phyloP scores from a whole-genome alignment of 495 filamentous ascomycete genomes.

The Baudoinia panamericana region DNA sequence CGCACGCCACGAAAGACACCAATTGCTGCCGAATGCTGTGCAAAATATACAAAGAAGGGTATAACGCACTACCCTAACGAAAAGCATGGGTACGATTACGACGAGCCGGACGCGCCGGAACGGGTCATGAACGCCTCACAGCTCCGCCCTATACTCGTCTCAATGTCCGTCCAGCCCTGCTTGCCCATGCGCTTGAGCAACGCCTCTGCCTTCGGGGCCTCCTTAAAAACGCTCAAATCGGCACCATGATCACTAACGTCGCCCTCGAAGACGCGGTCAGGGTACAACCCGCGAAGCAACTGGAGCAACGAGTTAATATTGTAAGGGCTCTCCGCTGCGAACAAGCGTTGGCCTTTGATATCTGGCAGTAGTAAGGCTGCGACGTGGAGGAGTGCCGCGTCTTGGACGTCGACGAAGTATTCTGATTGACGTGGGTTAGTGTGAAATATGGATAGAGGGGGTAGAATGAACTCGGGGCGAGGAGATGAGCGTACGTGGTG shows the following conservation, averaged over 20 bases:
- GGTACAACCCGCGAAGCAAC: constrained; percentile 25
- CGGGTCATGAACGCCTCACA: constrained; percentile 13
- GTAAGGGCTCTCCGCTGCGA: constrained; percentile 31
- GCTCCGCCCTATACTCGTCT: constrained; percentile 13
- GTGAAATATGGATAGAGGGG: too few relatives aligned
- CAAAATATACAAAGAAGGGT: too few relatives aligned
- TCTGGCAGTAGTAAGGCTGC: constrained; percentile 33
- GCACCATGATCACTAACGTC: constrained; percentile 18
- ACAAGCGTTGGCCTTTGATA: constrained; percentile 35
- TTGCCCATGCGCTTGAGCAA: constrained; percentile 27
- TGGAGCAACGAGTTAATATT: constrained; percentile 30
- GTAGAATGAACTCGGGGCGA: too few relatives aligned
- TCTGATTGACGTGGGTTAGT: background rate
- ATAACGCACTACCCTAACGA: too few relatives aligned
- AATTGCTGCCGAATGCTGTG: too few relatives aligned
- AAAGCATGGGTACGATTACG: too few relatives aligned
- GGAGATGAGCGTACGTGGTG: background rate
- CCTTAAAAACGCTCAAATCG: constrained; percentile 23
- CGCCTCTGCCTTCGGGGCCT: constrained; percentile 18
- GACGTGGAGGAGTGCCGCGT: constrained; percentile 37
- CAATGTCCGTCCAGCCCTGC: constrained; percentile 16
- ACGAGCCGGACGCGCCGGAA: too few relatives aligned
- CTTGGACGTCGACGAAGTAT: constrained; percentile 35
- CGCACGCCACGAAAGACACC: too few relatives aligned
- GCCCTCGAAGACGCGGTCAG: constrained; percentile 22